Evolutionary conservation across 2,329 filamentous ascomycete species (phyloP).

Genomic region (Penicillium frequentans): DNA sequence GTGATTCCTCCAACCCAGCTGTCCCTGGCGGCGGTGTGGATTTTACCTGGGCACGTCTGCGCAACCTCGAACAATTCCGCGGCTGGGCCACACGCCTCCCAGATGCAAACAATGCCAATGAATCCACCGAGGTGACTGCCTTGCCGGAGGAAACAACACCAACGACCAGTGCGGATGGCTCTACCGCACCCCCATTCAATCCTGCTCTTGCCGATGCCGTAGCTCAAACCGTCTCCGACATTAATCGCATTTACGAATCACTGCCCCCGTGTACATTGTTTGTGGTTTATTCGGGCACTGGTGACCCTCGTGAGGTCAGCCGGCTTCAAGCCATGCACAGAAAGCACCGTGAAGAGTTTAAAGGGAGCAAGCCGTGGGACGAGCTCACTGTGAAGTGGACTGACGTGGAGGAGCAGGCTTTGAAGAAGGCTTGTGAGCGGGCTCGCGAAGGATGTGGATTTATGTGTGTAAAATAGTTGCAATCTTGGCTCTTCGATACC

Average conservation of each 20-base stretch:
- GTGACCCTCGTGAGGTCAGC: conserved; percentile 58
- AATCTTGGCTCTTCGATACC: neutral
- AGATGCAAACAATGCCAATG: conserved; percentile 46
- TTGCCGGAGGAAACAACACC: conserved; percentile 27
- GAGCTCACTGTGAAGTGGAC: conserved; percentile 64
- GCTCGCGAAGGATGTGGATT: conserved; percentile 62
- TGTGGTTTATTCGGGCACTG: conserved; percentile 64
- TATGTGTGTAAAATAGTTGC: conserved; percentile 55
- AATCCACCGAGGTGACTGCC: conserved; percentile 27
- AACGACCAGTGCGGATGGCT: conserved; percentile 3
- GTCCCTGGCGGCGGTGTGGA: conserved; percentile 57
- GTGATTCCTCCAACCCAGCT: conserved; percentile 43
- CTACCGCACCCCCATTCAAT: conserved; percentile 8
- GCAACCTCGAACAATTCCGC: conserved; percentile 60
- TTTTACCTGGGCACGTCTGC: conserved; percentile 63
- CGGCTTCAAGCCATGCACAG: conserved; percentile 58
- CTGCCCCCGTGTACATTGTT: conserved; percentile 61
- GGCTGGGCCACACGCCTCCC: conserved; percentile 59
- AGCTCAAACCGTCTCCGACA: conserved; percentile 50
- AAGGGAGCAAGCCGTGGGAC: conserved; percentile 61
- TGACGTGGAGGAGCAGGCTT: conserved; percentile 61
- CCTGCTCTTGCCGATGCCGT: conserved; percentile 47
- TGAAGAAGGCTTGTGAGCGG: conserved; percentile 56
- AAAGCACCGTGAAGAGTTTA: conserved; percentile 57
- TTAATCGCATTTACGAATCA: conserved; percentile 55